Evolutionary conservation across 1,284 basidiomycete genomes (phyloP).

Genomic region (Phellinidium pouzarii): DNA sequence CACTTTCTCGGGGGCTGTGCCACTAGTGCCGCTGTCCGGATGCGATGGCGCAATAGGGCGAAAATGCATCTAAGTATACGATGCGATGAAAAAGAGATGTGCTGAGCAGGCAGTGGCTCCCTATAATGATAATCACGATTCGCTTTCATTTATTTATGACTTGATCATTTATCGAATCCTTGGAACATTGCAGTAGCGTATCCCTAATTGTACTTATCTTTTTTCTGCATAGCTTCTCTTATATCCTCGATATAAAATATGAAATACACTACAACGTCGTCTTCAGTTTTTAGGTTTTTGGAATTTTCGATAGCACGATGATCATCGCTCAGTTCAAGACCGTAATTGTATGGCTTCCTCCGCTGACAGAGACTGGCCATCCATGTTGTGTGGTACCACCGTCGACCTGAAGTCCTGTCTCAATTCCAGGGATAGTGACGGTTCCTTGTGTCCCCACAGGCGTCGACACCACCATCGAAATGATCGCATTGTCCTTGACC

Average conservation of each 20-base stretch:
- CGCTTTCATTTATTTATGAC: neutral
- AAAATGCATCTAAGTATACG: neutral
- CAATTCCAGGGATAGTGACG: conserved; percentile 1
- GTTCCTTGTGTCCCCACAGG: conserved; percentile 10
- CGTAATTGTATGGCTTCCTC: neutral
- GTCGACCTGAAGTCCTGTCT: neutral
- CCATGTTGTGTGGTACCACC: neutral
- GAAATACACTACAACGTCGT: too few species aligned
- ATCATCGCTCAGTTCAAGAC: neutral
- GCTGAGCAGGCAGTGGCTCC: neutral
- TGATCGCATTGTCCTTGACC: neutral
- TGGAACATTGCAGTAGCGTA: too few species aligned
- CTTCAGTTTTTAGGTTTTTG: neutral
- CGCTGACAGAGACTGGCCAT: neutral
- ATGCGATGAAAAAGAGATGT: neutral
- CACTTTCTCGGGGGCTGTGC: neutral
- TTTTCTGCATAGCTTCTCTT: too few species aligned
- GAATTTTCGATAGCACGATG: neutral
- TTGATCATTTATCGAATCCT: too few species aligned
- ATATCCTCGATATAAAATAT: too few species aligned
- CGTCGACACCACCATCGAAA: conserved; percentile 4
- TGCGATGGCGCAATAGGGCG: neutral
- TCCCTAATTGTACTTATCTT: too few species aligned
- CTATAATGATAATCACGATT: neutral
- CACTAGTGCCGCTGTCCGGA: neutral